These are phyloP conservation scores for Ustilago nuda DNA, from an alignment of 1,284 basidiomycete genomes.

Conservation along the genomic window DNA sequence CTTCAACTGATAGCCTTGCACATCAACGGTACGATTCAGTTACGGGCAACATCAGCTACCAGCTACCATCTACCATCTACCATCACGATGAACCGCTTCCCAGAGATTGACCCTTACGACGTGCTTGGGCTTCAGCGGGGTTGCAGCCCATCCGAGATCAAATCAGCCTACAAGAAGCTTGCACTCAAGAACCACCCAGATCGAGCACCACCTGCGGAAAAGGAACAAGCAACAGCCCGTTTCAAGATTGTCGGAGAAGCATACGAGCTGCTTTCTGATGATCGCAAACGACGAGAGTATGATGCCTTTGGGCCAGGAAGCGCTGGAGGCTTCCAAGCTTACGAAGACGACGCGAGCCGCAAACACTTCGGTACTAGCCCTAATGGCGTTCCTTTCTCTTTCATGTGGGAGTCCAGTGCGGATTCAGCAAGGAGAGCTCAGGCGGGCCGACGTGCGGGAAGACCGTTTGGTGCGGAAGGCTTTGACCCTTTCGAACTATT, in stretches of 20 bases:
- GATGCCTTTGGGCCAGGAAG: conserved; percentile 35
- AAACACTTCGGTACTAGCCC: conserved; percentile 54
- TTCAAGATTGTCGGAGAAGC: conserved; percentile 65
- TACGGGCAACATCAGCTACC: background rate
- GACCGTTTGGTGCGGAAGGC: conserved; percentile 53
- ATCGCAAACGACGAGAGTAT: conserved; percentile 55
- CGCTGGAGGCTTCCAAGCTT: conserved; percentile 13
- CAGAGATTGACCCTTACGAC: conserved; percentile 54
- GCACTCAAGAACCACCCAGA: conserved; percentile 64
- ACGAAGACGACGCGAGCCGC: conserved; percentile 28
- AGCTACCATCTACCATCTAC: no score
- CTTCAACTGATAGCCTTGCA: background rate
- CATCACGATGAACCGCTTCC: conserved; percentile 34
- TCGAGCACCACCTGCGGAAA: conserved; percentile 51
- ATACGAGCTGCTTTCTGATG: conserved; percentile 62
- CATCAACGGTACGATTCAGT: background rate
- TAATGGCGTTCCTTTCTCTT: conserved; percentile 54
- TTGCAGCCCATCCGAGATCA: conserved; percentile 54
- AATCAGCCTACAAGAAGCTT: conserved; percentile 61
- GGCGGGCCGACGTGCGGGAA: conserved; percentile 36
- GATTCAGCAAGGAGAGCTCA: conserved; percentile 63
- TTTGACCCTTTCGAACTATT: conserved; percentile 65
- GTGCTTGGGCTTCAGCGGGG: conserved; percentile 53
- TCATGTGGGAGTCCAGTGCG: conserved; percentile 63
- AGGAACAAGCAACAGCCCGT: conserved; percentile 55